Percentiles rank a stretch among this genome's conserved stretches.
Conservation (phyloP, 2,329 filamentous ascomycete genomes). For the Lasiodiplodia hormozganensis region DNA sequence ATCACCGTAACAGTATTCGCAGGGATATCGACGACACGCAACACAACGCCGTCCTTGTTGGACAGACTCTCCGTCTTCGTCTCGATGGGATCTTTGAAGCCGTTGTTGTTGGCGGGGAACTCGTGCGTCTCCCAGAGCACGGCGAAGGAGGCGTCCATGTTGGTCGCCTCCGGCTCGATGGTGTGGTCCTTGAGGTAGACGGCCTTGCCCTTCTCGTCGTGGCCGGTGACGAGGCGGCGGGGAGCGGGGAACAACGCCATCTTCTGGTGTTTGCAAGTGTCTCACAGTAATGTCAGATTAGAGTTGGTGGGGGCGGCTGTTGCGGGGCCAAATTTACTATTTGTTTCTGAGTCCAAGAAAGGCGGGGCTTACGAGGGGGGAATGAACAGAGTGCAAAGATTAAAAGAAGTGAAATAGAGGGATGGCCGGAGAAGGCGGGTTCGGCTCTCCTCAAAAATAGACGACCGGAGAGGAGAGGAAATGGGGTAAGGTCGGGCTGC, state of each 20-base stretch:
- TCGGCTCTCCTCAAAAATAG: constrained; percentile 14
- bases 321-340: not conserved
- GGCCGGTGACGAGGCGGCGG: constrained; percentile 18
- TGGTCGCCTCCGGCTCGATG: constrained; percentile 10
- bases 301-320: not conserved
- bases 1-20: constrained; percentile 9
- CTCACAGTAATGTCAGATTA: not conserved
- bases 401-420: not conserved
- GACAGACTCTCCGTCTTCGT: not conserved
- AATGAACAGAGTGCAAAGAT: not conserved
- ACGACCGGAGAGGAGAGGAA: not conserved
- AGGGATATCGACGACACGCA: constrained; percentile 19
- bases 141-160: constrained; percentile 16
- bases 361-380: too few relatives aligned
- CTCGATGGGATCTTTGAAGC: constrained; percentile 2
- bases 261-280: not conserved
- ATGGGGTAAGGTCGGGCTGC: not conserved
- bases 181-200: constrained; percentile 19
- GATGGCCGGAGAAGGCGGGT: not conserved
- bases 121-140: constrained; percentile 24
- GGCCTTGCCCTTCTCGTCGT: constrained; percentile 15
- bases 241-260: constrained; percentile 16
- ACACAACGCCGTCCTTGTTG: constrained; percentile 20
- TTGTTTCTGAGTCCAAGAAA: not conserved
- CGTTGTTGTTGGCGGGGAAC: constrained; percentile 20